Evolutionary conservation across 345 rosid genomes (phyloP).

Genomic region (Sonneratia caseolaris): DNA sequence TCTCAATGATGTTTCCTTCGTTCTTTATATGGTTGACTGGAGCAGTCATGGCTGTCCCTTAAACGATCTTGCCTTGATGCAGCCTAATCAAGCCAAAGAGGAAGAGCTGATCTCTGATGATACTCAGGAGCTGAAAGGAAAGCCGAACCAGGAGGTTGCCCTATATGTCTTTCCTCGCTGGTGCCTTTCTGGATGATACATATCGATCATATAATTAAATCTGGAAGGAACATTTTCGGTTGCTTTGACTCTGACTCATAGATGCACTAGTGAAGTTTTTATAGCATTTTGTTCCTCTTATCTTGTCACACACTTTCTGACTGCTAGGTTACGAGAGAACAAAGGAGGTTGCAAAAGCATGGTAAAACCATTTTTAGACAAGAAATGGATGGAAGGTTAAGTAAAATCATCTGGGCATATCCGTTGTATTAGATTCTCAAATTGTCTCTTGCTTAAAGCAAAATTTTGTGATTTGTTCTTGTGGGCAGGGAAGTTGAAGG

Average conservation of each 20-base stretch:
- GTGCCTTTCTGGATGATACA: not conserved
- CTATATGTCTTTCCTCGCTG: not conserved
- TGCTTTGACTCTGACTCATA: not conserved
- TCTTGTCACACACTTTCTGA: constrained; percentile 8
- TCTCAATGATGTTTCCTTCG: not conserved
- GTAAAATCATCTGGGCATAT: constrained; percentile 5
- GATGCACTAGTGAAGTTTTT: not conserved
- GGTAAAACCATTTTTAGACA: constrained; percentile 40
- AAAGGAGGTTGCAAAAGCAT: constrained; percentile 48
- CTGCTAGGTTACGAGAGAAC: constrained; percentile 50
- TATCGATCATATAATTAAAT: not conserved
- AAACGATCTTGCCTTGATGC: constrained; percentile 14
- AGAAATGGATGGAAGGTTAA: constrained; percentile 57
- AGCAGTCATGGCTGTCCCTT: not conserved
- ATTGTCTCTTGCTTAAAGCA: no score
- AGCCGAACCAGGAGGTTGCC: constrained; percentile 59
- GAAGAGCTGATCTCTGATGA: constrained; percentile 54
- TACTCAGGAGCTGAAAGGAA: constrained; percentile 57
- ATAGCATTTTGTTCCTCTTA: not conserved
- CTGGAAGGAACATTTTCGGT: not conserved
- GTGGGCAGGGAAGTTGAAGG: constrained; percentile 61
- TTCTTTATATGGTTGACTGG: not conserved
- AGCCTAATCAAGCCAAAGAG: constrained; percentile 87
- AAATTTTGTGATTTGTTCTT: constrained; percentile 6
- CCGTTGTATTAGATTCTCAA: constrained; percentile 6